Evolutionary conservation across 805 yeast genomes (phyloP).

Genomic region (Candida rishiriensis): DNA sequence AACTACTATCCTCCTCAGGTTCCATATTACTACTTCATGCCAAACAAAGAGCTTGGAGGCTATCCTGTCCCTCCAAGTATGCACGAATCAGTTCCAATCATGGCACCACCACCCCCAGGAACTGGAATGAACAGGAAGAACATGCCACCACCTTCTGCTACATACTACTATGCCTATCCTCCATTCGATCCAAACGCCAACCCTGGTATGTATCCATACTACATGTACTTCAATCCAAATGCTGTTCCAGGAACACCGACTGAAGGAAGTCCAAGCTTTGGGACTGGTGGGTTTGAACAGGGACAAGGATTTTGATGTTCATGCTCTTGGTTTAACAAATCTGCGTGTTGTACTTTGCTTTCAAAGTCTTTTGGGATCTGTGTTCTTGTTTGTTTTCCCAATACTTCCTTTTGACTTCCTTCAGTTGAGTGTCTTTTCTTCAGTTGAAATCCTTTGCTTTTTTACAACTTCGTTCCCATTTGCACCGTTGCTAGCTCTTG

Average conservation of each 20-base stretch:
- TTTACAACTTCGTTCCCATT: too few species aligned
- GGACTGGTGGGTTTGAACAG: conserved; percentile 16
- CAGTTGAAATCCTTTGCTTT: too few species aligned
- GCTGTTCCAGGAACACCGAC: conserved; percentile 19
- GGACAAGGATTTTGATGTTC: background rate
- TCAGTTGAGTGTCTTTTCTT: too few species aligned
- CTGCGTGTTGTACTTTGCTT: background rate
- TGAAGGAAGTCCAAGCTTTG: conserved; percentile 11
- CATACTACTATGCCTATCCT: conserved; percentile 27
- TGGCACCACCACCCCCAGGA: conserved; percentile 11
- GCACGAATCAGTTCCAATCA: conserved; percentile 6
- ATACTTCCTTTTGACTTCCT: too few species aligned
- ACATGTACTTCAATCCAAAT: conserved; percentile 27
- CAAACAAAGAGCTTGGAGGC: conserved; percentile 23
- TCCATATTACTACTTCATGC: conserved; percentile 28
- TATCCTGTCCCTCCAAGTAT: conserved; percentile 12
- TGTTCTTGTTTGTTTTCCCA: background rate
- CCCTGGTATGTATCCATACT: conserved; percentile 27
- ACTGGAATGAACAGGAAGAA: conserved; percentile 9
- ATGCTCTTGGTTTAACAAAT: background rate
- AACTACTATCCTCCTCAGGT: conserved; percentile 18
- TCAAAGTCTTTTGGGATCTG: background rate
- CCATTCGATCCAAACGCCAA: conserved; percentile 19
- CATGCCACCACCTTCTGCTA: conserved; percentile 19
- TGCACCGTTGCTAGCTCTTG: too few species aligned